phyloP scores from a whole-genome alignment of 2,329 filamentous ascomycete species.

The Trichoderma aggressivum region DNA sequence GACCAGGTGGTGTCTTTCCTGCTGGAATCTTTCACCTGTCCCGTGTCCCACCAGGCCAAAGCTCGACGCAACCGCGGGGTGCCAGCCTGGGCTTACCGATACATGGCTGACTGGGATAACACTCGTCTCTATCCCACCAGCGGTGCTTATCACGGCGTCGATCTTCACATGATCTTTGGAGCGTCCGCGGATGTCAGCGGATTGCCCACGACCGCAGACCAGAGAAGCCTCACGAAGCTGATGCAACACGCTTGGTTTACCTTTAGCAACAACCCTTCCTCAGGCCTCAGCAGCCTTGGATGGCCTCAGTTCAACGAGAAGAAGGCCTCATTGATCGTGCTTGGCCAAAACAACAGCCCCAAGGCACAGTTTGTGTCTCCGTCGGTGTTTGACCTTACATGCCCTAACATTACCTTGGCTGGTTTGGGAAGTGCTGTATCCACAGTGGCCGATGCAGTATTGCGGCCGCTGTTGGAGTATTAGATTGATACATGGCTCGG shows the following conservation, averaged over 20 bases:
- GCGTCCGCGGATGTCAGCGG: constrained; percentile 39
- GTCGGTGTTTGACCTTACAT: constrained; percentile 25
- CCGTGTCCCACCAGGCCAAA: constrained; percentile 37
- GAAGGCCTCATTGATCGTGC: constrained; percentile 20
- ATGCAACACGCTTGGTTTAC: constrained; percentile 42
- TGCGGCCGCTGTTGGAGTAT: neutral
- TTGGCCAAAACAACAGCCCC: constrained; percentile 19
- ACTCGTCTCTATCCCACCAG: constrained; percentile 43
- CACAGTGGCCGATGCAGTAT: neutral
- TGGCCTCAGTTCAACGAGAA: constrained; percentile 26
- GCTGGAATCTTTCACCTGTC: constrained; percentile 46
- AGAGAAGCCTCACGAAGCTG: constrained; percentile 32
- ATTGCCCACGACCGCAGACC: constrained; percentile 29
- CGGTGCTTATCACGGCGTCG: constrained; percentile 48
- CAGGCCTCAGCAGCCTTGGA: constrained; percentile 31
- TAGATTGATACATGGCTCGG: neutral
- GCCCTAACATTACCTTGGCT: constrained; percentile 25
- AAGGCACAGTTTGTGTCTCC: constrained; percentile 27
- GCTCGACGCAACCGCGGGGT: constrained; percentile 35
- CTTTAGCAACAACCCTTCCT: constrained; percentile 37
- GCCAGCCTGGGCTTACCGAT: constrained; percentile 45
- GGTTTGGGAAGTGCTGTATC: constrained; percentile 21
- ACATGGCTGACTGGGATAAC: constrained; percentile 49
- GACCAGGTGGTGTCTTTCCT: constrained; percentile 39
- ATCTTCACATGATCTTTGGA: constrained; percentile 47